Percentiles rank a stretch among this genome's conserved stretches.
Conservation (phyloP, 176 grass and related monocot genomes). For the Dactylis glomerata region DNA sequence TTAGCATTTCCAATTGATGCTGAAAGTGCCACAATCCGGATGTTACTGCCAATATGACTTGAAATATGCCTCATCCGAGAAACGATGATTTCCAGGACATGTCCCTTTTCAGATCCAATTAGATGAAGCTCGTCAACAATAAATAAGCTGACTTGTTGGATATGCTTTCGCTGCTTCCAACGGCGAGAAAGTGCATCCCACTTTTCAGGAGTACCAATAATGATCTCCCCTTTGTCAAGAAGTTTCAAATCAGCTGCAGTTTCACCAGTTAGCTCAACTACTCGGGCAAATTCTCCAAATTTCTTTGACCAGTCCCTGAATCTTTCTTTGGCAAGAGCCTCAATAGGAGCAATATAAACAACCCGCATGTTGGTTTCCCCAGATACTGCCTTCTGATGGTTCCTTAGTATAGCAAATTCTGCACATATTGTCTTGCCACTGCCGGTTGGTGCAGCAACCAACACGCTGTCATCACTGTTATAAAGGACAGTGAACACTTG, state of each 20-base stretch:
- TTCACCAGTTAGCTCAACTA: constrained; percentile 93
- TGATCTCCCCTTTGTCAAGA: constrained; percentile 92
- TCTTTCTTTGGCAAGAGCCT: constrained; percentile 90
- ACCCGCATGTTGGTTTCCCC: constrained; percentile 69
- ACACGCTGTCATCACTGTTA: constrained; percentile 84
- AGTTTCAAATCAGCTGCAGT: constrained; percentile 83
- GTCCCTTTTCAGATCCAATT: constrained; percentile 80
- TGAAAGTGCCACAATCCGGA: constrained; percentile 90
- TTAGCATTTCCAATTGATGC: constrained; percentile 94
- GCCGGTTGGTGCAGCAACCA: constrained; percentile 87
- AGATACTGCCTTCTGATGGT: constrained; percentile 66
- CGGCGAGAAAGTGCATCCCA: constrained; percentile 90
- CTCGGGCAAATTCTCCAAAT: constrained; percentile 69
- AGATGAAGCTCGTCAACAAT: constrained; percentile 95
- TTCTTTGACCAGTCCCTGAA: constrained; percentile 85
- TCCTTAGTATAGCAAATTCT: constrained; percentile 88
- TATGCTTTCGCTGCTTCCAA: constrained; percentile 91
- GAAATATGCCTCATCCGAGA: constrained; percentile 96
- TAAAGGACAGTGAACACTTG: constrained; percentile 95
- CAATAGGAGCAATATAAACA: constrained; percentile 92
- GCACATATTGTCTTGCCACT: constrained; percentile 98
- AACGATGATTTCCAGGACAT: constrained; percentile 79
- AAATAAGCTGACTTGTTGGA: constrained; percentile 90
- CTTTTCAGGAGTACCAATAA: constrained; percentile 98
- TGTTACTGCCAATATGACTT: constrained; percentile 80